A percentile compares a stretch with the other conserved stretches of the same genome.
Evolutionary conservation across 441 rosid genomes (phyloP).

Genomic region (Daphne laureola): DNA sequence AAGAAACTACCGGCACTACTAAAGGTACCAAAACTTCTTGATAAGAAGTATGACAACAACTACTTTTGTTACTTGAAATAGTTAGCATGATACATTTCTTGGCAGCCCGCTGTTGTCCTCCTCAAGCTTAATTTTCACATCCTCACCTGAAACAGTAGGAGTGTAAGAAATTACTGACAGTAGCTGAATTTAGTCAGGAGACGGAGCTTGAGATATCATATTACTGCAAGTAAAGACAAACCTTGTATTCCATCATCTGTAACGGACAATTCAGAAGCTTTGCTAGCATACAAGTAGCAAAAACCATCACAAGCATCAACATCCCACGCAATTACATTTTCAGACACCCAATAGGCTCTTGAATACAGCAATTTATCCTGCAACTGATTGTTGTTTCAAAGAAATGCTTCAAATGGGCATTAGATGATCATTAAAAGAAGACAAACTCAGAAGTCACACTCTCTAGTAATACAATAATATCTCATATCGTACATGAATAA

Average conservation of each 20-base stretch:
- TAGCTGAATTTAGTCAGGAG: constrained; percentile 7
- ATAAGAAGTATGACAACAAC: background rate
- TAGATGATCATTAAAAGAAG: too few species aligned
- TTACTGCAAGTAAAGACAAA: constrained; percentile 15
- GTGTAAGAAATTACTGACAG: constrained; percentile 6
- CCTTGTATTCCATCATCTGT: constrained; percentile 56
- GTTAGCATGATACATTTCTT: constrained; percentile 26
- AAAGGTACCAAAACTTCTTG: too few species aligned
- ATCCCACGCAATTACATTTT: constrained; percentile 73
- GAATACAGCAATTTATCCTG: constrained; percentile 49
- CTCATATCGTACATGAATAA: too few species aligned
- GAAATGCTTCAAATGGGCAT: background rate
- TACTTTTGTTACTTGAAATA: background rate
- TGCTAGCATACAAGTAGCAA: constrained; percentile 70
- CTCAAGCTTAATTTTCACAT: constrained; percentile 50
- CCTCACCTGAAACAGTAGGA: constrained; percentile 46
- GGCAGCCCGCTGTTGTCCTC: constrained; percentile 45
- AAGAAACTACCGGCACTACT: too few species aligned
- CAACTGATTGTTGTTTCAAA: constrained; percentile 31
- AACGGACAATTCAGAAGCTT: constrained; percentile 44
- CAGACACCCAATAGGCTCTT: constrained; percentile 68
- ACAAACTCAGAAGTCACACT: too few species aligned
- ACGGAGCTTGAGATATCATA: constrained; percentile 4
- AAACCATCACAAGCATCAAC: constrained; percentile 55
- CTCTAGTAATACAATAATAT: too few species aligned